Base-by-base conservation (phyloP, 2,329 filamentous ascomycete species). In the Neopestalotiopsis rosae region DNA sequence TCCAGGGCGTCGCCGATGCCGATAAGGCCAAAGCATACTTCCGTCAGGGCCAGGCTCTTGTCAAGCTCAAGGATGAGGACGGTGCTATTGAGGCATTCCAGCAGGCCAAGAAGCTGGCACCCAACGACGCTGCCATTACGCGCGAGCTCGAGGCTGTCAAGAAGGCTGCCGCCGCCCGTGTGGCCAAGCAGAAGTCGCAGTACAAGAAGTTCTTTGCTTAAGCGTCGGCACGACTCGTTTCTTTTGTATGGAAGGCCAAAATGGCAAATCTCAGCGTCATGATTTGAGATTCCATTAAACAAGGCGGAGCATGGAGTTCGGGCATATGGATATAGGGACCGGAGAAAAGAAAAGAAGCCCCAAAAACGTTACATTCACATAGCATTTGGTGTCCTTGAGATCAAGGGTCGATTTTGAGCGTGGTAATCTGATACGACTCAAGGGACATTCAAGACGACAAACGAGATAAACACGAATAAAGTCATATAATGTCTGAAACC, bases 21-120 rank as follows among this genome's bases (percentile, higher is more conserved):
- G 95, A 98, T 79, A 91, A 91, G 80, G 95, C 92, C 70, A 99
- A 99, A 87, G 95, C 93, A 1, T 87, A 93, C 66, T 99, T 93
- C 85, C 90, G 96, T 72, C 91, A 94, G 69, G 96, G 90, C 34
- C 83, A 92, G 69, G 94, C 95, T n/a, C 82, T 89, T 71, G 85
- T 92, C 66, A 91, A 89, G 38, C 84, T 92, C 76, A 97, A 94
- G 87, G 94, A 96, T 74, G 94, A 97, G 76, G 95, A 98, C 52
- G 86, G 86, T 20, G 95, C 94, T 5, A 83, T 96, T 49, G 87
- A 88, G 73, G 91, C 93, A 76, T 88, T 98, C 62, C 86, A 92
- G 71, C 88, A 92, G 78, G 96, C 95, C 0, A 89, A 91, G 81
- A 89, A 88, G 76, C 84, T 97, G 66, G 90, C 87, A 1, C 95